Conservation (phyloP, 1,284 basidiomycete species). For the Schizophyllum amplum region DNA sequence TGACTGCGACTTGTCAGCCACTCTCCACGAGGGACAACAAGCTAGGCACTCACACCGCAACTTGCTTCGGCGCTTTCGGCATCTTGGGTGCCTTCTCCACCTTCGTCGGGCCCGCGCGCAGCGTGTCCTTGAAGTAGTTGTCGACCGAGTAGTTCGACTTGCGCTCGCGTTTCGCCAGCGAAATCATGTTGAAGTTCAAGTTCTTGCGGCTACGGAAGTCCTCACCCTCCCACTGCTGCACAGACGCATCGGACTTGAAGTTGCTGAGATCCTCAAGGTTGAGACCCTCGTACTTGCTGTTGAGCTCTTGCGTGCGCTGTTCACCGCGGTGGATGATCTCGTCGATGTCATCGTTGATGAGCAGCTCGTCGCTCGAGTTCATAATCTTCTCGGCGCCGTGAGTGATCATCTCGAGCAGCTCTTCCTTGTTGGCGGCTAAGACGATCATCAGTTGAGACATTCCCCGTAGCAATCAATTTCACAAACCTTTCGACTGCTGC, state of each 20-base stretch:
- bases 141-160: constrained; percentile 96
- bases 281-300: constrained; percentile 87
- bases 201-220: constrained; percentile 75
- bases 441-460: neutral
- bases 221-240: constrained; percentile 96
- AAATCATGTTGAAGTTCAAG: constrained; percentile 77
- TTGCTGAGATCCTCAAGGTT: constrained; percentile 95
- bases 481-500: constrained; percentile 55
- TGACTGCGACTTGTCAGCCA: constrained; percentile 42
- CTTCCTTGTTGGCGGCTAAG: constrained; percentile 88
- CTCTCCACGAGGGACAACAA: neutral
- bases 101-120: constrained; percentile 75
- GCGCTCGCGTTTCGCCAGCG: constrained; percentile 91
- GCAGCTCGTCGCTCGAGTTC: constrained; percentile 65
- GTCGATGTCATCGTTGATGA: constrained; percentile 92
- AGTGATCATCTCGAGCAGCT: constrained; percentile 96
- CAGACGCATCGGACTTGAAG: constrained; percentile 89
- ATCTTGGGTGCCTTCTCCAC: constrained; percentile 79
- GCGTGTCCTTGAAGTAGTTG: constrained; percentile 89
- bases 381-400: constrained; percentile 98
- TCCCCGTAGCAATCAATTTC: neutral
- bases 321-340: constrained; percentile 91
- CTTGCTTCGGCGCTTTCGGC: constrained; percentile 86
- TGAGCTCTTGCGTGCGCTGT: constrained; percentile 83
- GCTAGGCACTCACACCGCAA: constrained; percentile 53